Base-by-base conservation (phyloP, 805 yeast species). In the Teunomyces aglyptinius region DNA sequence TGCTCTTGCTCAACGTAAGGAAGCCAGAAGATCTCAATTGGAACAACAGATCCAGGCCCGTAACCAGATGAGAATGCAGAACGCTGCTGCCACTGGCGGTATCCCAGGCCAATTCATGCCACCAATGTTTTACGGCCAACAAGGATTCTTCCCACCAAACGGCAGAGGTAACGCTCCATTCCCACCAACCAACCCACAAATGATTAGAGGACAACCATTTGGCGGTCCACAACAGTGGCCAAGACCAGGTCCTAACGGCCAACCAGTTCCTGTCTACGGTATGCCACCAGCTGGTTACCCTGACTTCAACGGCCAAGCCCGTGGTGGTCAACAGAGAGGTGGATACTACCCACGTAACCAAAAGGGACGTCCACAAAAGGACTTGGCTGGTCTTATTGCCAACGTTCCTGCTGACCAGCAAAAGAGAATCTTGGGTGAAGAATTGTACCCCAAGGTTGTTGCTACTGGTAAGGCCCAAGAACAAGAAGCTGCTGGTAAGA, bases 1-100 rank as follows among this genome's bases (percentile, higher is more conserved):
- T 74, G 97, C 97, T 51, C 83, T 94, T 66, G 99, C 99, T 60
- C 99, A 94, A 82, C 88, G 96, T 74, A 92, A 89, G 78, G 99
- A 92, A 61, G 96, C 89, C 49, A 90, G 99, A 82, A 86, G 96
- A 70, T 82, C 89, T 61, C 98, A 94, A 79, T 80, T 94, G 70
- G 92, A 89, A 71, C 98, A 94, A 78, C 98, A 94, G 77, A 87
- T 90, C 68, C 96, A 88, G 73, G 97, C 97, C 58, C 89, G 97
- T 80, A 89, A 89, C 83, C 97, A 92, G 77, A 82, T 91, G 86
- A 89, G 97, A 81, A 81, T 90, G 81, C 98, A 92, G 80, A 96
- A 90, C 74, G 96, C 91, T 69, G 89, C 89, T 58, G 96, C 95
- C 56, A 82, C 86, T 56, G 86, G 85, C 54, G 91, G 89, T 57